A percentile compares a stretch with the other conserved stretches of the same genome.
These are phyloP conservation scores for Benincasa hispida DNA, from an alignment of 306 rosid genomes.

Conservation along the genomic window DNA sequence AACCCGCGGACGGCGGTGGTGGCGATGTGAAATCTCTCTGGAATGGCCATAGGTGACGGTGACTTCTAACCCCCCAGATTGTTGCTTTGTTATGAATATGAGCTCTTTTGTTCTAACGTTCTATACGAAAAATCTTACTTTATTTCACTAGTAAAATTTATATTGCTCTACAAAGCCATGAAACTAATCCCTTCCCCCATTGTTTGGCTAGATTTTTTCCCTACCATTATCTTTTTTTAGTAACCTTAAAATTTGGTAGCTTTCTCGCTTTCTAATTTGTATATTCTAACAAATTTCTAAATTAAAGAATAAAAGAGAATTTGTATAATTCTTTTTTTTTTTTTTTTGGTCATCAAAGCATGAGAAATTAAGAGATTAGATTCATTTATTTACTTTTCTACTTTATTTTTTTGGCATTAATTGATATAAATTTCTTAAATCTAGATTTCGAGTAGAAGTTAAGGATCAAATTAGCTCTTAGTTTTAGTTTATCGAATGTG, in stretches of 20 bases:
- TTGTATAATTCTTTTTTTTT: no score
- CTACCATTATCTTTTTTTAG: not conserved
- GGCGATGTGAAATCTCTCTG: conserved; percentile 6
- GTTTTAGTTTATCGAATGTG: no score
- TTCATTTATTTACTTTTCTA: no score
- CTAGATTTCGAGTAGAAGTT: no score
- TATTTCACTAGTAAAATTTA: not conserved
- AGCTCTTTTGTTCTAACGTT: not conserved
- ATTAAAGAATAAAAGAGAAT: no score
- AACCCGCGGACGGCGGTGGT: not conserved
- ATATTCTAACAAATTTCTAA: not conserved
- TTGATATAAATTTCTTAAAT: no score
- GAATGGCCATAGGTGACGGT: conserved; percentile 2
- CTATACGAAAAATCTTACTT: not conserved
- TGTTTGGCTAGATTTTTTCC: not conserved
- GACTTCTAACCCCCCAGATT: conserved; percentile 5
- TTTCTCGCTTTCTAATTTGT: not conserved
- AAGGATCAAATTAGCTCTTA: no score
- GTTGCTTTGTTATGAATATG: not conserved
- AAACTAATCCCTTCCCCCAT: not conserved
- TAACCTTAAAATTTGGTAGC: not conserved
- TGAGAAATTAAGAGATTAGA: not conserved
- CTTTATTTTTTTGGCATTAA: no score
- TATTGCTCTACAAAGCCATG: not conserved
- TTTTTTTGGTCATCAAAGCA: not conserved